Conservation (phyloP, 2,329 filamentous ascomycete species). For the Calonectria hongkongensis region DNA sequence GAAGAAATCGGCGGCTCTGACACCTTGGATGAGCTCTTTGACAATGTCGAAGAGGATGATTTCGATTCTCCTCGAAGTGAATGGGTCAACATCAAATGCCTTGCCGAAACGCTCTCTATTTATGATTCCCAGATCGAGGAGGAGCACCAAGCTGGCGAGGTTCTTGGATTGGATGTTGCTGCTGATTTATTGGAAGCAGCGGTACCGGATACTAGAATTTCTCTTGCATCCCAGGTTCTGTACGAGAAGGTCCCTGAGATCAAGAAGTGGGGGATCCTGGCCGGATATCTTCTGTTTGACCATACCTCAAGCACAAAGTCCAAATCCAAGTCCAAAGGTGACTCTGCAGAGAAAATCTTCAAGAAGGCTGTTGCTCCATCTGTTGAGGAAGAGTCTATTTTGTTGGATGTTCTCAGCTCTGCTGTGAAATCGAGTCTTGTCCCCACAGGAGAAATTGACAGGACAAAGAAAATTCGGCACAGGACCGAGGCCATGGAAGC, state of each 20-base stretch:
- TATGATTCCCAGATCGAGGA: constrained; percentile 85
- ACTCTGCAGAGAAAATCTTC: constrained; percentile 75
- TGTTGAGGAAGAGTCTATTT: constrained; percentile 85
- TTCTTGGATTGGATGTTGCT: constrained; percentile 69
- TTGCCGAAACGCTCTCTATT: constrained; percentile 87
- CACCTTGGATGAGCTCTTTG: constrained; percentile 81
- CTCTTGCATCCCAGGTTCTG: constrained; percentile 88
- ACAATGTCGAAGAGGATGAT: constrained; percentile 83
- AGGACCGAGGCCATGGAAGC: constrained; percentile 80
- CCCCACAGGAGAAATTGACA: constrained; percentile 79
- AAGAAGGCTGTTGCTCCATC: constrained; percentile 84
- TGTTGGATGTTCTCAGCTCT: constrained; percentile 91
- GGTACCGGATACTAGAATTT: constrained; percentile 86
- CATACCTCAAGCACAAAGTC: constrained; percentile 81
- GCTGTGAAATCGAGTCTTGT: constrained; percentile 85
- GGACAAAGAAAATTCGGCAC: constrained; percentile 73
- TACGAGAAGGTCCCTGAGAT: constrained; percentile 89
- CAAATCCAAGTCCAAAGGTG: constrained; percentile 69
- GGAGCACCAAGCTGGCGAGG: constrained; percentile 67
- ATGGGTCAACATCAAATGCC: constrained; percentile 94
- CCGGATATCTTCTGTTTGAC: constrained; percentile 94
- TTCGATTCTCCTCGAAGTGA: constrained; percentile 84
- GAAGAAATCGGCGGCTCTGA: constrained; percentile 91
- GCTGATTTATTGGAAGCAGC: constrained; percentile 76
- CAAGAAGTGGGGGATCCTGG: constrained; percentile 89